These are phyloP conservation scores for Laetiporus sulphureus DNA, from an alignment of 1,284 basidiomycete genomes.

Conservation along the genomic window DNA sequence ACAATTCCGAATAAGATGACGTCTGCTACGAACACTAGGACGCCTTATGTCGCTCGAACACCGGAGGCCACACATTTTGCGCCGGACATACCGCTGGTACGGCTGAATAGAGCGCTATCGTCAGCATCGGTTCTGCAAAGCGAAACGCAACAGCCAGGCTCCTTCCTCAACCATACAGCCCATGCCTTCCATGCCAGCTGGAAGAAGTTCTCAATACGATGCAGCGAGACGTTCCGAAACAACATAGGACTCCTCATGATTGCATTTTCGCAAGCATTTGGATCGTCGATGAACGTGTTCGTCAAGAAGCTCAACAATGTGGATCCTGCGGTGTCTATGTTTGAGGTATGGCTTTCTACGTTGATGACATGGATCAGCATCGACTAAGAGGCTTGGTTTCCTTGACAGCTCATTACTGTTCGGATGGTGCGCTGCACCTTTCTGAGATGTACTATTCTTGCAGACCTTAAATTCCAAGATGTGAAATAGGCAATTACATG, in stretches of 20 bases:
- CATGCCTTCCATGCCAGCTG: background rate
- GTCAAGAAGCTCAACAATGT: constrained; percentile 57
- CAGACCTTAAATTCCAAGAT: too few relatives aligned
- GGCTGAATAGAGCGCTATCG: background rate
- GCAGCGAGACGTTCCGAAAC: constrained; percentile 15
- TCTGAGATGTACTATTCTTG: too few relatives aligned
- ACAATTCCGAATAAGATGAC: too few relatives aligned
- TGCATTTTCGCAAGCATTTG: constrained; percentile 52
- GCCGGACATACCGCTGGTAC: constrained; percentile 5
- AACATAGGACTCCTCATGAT: constrained; percentile 63
- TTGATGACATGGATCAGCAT: too few relatives aligned
- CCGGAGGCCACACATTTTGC: constrained; percentile 5
- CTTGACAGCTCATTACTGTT: constrained; percentile 39
- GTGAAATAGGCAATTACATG: constrained; percentile 34
- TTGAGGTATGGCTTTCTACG: constrained; percentile 45
- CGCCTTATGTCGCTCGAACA: constrained; percentile 7
- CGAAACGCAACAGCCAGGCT: background rate
- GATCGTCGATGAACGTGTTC: constrained; percentile 52
- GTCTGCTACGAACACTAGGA: constrained; percentile 4
- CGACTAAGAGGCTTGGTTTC: too few relatives aligned
- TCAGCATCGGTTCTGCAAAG: background rate
- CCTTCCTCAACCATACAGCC: background rate
- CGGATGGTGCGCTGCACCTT: constrained; percentile 36
- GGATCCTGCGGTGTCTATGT: constrained; percentile 49
- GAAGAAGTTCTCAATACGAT: constrained; percentile 2